These are phyloP conservation scores for Botryotinia narcissicola DNA, from an alignment of 2,329 filamentous ascomycete genomes.

Conservation along the genomic window DNA sequence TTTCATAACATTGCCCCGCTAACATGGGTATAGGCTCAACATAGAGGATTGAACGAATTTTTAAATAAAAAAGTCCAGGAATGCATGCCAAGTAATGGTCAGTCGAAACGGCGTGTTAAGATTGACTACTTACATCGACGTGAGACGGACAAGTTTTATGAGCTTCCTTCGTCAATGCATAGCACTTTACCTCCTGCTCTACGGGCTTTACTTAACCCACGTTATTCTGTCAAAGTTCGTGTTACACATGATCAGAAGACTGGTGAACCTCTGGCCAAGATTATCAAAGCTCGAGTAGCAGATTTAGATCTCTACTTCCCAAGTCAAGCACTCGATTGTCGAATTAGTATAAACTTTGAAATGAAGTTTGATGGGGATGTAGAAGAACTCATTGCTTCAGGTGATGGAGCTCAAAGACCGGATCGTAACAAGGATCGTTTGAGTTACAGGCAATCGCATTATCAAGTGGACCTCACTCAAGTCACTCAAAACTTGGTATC, in stretches of 20 bases:
- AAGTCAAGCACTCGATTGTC: constrained; percentile 75
- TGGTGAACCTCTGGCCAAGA: constrained; percentile 69
- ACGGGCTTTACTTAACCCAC: constrained; percentile 56
- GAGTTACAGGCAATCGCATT: constrained; percentile 83
- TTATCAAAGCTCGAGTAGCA: constrained; percentile 85
- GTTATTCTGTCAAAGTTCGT: constrained; percentile 62
- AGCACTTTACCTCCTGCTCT: constrained; percentile 63
- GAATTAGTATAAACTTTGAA: constrained; percentile 92
- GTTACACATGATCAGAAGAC: constrained; percentile 76
- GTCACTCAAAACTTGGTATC: constrained; percentile 73
- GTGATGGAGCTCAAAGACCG: constrained; percentile 42
- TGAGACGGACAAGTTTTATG: constrained; percentile 82
- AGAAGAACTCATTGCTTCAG: constrained; percentile 47
- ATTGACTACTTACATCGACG: constrained; percentile 79
- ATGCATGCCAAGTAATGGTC: constrained; percentile 51
- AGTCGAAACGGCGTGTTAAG: constrained; percentile 49
- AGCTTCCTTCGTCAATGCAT: constrained; percentile 61
- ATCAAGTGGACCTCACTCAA: constrained; percentile 90
- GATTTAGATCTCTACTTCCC: constrained; percentile 89
- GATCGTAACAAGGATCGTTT: constrained; percentile 86
- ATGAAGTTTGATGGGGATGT: constrained; percentile 76
- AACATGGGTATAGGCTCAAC: constrained; percentile 59
- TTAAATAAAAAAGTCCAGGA: constrained; percentile 68
- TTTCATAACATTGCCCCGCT: constrained; percentile 16
- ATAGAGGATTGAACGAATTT: constrained; percentile 79